A percentile compares a stretch with the other conserved stretches of the same genome.
Evolutionary conservation across 176 grass and related monocot genomes (phyloP).

Genomic region (Carex cristatella): DNA sequence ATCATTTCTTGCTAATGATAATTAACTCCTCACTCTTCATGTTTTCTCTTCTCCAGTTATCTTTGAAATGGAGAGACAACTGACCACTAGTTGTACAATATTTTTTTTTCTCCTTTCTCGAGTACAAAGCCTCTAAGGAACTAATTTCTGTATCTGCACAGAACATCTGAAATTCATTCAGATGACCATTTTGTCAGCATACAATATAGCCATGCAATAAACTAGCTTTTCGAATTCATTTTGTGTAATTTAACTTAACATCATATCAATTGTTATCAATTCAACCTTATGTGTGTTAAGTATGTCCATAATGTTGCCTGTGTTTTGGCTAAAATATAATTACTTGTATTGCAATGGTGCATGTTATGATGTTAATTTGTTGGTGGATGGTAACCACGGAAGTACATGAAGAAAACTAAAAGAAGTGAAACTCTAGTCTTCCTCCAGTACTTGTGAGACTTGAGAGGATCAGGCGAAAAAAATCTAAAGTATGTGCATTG

Average conservation of each 20-base stretch:
- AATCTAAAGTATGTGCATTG: not conserved
- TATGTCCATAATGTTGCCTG: not conserved
- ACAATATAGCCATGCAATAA: not conserved
- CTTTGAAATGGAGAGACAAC: not conserved
- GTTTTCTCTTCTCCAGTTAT: constrained; percentile 7
- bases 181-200: not conserved
- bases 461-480: not conserved
- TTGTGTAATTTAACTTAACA: not conserved
- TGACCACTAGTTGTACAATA: not conserved
- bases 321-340: not conserved
- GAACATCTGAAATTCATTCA: not conserved
- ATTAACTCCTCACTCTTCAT: not conserved
- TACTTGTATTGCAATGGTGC: not conserved
- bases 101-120: not conserved
- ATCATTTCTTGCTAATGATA: not conserved
- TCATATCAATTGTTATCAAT: not conserved
- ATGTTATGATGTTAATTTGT: not conserved
- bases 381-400: not conserved
- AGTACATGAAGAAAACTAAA: not conserved
- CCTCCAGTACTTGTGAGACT: not conserved
- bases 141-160: not conserved
- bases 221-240: not conserved
- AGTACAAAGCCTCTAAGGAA: not conserved
- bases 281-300: not conserved
- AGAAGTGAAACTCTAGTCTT: not conserved